Conservation (phyloP, 352 stramenopile species). For the Nothophytophthora sp. region DNA sequence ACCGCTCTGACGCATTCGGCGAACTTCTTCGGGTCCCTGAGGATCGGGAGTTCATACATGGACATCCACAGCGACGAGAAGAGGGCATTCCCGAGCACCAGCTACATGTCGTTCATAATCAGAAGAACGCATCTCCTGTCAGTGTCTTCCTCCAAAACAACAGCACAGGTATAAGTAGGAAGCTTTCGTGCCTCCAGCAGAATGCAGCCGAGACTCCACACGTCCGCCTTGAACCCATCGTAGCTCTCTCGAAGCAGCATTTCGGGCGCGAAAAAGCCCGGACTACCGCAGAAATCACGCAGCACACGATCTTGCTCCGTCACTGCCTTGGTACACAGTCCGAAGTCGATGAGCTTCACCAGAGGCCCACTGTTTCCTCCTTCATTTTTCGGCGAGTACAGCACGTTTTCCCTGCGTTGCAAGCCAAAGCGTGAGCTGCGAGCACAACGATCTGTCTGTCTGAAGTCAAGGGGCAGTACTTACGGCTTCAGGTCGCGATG, state of each 20-base stretch:
- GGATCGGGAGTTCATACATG: conserved; percentile 74
- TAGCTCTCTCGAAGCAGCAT: conserved; percentile 69
- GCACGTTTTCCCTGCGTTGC: conserved; percentile 75
- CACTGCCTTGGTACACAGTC: conserved; percentile 57
- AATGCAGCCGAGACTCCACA: conserved; percentile 89
- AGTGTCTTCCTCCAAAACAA: too few relatives aligned
- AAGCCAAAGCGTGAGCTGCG: too few relatives aligned
- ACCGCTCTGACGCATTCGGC: conserved; percentile 34
- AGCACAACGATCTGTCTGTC: too few relatives aligned
- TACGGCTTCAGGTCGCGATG: conserved; percentile 82
- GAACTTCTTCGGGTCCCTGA: conserved; percentile 69
- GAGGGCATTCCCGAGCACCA: conserved; percentile 70
- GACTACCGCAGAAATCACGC: conserved; percentile 77
- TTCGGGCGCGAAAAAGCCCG: conserved; percentile 87
- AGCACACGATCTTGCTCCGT: conserved; percentile 38
- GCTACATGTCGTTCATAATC: conserved; percentile 23
- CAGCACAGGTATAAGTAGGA: background rate
- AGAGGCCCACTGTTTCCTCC: too few relatives aligned
- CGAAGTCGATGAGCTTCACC: conserved; percentile 86
- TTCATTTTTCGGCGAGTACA: conserved; percentile 41
- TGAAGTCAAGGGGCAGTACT: conserved; percentile 9
- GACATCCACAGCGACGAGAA: conserved; percentile 89
- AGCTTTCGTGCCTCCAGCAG: conserved; percentile 60
- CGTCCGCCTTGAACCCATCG: conserved; percentile 73
- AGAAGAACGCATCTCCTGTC: too few relatives aligned